Evolutionary conservation across 2,329 filamentous ascomycete genomes (phyloP).

Genomic region (Graphilbum fragrans): DNA sequence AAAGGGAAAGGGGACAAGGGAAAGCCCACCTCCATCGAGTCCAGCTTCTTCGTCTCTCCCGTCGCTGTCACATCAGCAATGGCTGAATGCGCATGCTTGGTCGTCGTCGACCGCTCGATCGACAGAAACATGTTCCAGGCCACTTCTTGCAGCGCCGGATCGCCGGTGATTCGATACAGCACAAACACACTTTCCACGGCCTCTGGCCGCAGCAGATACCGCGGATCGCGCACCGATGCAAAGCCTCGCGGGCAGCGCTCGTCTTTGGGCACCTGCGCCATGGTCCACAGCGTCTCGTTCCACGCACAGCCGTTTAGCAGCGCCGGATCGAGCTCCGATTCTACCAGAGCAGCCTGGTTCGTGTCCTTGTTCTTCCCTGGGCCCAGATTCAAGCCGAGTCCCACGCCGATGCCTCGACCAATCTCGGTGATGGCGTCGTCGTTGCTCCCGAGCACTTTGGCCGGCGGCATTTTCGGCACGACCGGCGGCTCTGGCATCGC

Average conservation of each 20-base stretch:
- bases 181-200: conserved; percentile 65
- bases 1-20: background rate
- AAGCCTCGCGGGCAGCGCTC: conserved; percentile 16
- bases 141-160: conserved; percentile 59
- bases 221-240: conserved; percentile 14
- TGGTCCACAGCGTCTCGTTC: conserved; percentile 22
- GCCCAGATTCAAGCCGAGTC: no score
- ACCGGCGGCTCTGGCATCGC: conserved; percentile 3
- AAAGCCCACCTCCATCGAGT: conserved; percentile 21
- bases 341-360: no score
- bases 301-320: conserved; percentile 22
- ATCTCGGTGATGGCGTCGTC: background rate
- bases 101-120: conserved; percentile 49
- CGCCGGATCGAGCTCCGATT: no score
- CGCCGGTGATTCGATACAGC: conserved; percentile 68
- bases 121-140: conserved; percentile 69
- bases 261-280: conserved; percentile 10
- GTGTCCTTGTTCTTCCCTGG: no score
- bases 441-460: background rate
- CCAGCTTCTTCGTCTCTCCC: conserved; percentile 24
- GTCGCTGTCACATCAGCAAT: conserved; percentile 23
- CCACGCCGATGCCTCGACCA: background rate
- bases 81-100: conserved; percentile 10
- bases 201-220: conserved; percentile 54
- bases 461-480: background rate